Base-by-base conservation (phyloP, 2,329 filamentous ascomycete genomes). In the Botrytis porri region DNA sequence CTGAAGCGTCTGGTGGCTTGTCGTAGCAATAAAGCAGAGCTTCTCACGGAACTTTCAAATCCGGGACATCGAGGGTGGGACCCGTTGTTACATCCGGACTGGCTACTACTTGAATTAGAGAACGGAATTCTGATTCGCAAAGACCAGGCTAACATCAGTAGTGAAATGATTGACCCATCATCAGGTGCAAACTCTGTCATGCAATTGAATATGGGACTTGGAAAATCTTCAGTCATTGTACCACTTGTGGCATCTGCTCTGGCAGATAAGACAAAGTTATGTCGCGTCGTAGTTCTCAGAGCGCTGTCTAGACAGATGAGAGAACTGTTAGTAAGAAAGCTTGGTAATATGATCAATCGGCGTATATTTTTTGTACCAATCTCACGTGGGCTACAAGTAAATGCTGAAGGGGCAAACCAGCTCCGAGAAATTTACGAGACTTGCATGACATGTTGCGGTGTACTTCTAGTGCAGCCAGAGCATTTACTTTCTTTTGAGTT, bases 161-260 rank as follows among this genome's bases (percentile, higher is more conserved):
- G 73, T 0, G 78, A 85, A 32, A 93, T 93, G 87, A 86, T 84
- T 3, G 69, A 77, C 0, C 84, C 85, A 0, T 76, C 78, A 0
- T 78, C 77, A 0, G 79, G 77, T 0, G 41, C 78, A 0, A 92
- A 90, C 75, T 79, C 84, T 0, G 85, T 90, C 0, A 86, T 92
- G 82, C 89, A 92, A 76, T 80, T 93, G 3, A 92, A 92, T 75
- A 93, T 93, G 90, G 91, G 91, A 0, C 86, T 92, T 77, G 91
- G 90, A 0, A 93, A 93, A 75, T 89, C 89, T 0, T 91, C 90
- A 0, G 87, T 92, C 1, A 93, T 94, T 66, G 84, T 91, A 0
- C 91, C 90, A 0, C 89, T 92, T 54, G 86, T 91, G 0, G 87
- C 87, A 0, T 81, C 86, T 0, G 80, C 83, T 0, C 79, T 92